Conservation (phyloP, 768 basidiomycete genomes). For the Rossbeevera mucosa region DNA sequence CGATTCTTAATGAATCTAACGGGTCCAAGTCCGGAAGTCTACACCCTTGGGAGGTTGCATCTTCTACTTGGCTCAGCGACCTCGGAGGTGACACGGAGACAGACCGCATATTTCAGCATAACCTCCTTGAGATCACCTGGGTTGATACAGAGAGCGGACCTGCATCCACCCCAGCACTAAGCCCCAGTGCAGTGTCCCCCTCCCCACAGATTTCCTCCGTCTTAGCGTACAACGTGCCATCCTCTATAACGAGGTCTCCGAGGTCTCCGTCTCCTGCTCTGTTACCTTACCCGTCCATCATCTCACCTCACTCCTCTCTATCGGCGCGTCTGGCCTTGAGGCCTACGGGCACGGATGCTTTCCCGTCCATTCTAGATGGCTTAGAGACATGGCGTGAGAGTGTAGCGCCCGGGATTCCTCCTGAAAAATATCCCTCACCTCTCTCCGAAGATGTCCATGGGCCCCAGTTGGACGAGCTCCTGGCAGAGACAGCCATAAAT, state of each 20-base stretch:
- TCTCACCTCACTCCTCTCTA: constrained; percentile 10
- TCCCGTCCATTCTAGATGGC: constrained; percentile 28
- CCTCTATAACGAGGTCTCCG: constrained; percentile 16
- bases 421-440: constrained; percentile 15
- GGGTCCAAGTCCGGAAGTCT: constrained; percentile 13
- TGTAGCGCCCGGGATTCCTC: constrained; percentile 16
- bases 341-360: constrained; percentile 29
- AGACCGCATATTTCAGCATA: constrained; percentile 28
- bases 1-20: constrained; percentile 5
- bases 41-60: constrained; percentile 17
- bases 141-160: constrained; percentile 18
- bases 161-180: constrained; percentile 23
- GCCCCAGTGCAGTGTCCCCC: constrained; percentile 20
- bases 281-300: constrained; percentile 12
- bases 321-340: constrained; percentile 18
- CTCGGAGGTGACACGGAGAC: constrained; percentile 31
- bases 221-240: constrained; percentile 11
- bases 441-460: constrained; percentile 10
- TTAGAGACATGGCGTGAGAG: constrained; percentile 29
- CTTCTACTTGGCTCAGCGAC: constrained; percentile 31
- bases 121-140: constrained; percentile 13
- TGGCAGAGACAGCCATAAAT: constrained; percentile 4
- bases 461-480: constrained; percentile 5
- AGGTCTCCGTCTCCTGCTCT: constrained; percentile 10
- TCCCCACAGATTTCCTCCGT: constrained; percentile 14